Evolutionary conservation across 1,284 basidiomycete species (phyloP).

Genomic region (Sanghuangporus weigelae): DNA sequence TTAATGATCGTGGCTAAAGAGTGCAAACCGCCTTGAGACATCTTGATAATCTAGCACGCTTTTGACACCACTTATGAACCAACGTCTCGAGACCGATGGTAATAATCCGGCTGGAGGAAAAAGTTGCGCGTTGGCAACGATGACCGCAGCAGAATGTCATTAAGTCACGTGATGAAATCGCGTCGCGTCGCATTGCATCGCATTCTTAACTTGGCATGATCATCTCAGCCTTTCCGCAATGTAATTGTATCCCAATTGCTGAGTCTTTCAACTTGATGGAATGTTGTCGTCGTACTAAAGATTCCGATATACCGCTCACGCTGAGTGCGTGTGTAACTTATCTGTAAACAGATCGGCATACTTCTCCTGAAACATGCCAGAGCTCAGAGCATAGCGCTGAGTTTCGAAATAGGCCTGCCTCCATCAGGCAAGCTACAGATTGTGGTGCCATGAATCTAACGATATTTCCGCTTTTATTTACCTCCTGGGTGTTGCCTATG

Average conservation of each 20-base stretch:
- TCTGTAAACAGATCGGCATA: too few relatives aligned
- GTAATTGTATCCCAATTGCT: too few relatives aligned
- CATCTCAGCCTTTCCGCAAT: too few relatives aligned
- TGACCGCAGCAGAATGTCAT: not conserved
- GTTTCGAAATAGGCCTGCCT: too few relatives aligned
- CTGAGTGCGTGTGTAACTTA: too few relatives aligned
- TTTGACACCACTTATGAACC: not conserved
- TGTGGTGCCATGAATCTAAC: not conserved
- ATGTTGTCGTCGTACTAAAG: too few relatives aligned
- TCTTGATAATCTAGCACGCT: slow-evolving; percentile 20
- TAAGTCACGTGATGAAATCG: not conserved
- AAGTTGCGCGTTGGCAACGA: not conserved
- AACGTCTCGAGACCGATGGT: not conserved
- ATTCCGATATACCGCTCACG: too few relatives aligned
- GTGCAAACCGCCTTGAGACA: slow-evolving; percentile 49
- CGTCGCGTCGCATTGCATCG: not conserved
- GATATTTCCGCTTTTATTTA: not conserved
- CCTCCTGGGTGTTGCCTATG: not conserved
- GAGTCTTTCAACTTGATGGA: too few relatives aligned
- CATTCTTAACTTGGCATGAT: too few relatives aligned
- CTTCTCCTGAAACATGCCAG: too few relatives aligned
- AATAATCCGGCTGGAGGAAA: not conserved
- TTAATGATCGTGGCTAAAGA: slow-evolving; percentile 78
- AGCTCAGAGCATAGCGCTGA: too few relatives aligned
- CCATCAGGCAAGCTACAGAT: too few relatives aligned